Percentiles rank a stretch among this genome's conserved stretches.
Conservation (phyloP, 2,329 filamentous ascomycete genomes). For the Macrophomina phaseolina region DNA sequence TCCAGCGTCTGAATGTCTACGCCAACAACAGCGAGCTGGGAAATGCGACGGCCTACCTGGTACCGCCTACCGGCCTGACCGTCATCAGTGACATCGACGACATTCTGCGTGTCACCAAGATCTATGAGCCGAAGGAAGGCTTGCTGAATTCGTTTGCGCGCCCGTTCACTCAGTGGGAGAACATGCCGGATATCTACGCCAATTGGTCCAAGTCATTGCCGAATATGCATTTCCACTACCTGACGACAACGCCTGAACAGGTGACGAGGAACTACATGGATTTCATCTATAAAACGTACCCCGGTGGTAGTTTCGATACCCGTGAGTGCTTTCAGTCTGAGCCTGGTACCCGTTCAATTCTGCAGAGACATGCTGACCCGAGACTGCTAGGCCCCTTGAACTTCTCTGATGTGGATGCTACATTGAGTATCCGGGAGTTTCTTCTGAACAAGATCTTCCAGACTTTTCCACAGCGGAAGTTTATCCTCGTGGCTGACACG, state of each 20-base stretch:
- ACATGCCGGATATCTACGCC: slow-evolving; percentile 80
- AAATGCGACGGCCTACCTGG: slow-evolving; percentile 78
- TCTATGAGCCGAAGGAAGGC: slow-evolving; percentile 76
- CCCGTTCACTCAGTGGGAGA: slow-evolving; percentile 73
- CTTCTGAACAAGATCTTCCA: slow-evolving; percentile 74
- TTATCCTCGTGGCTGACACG: slow-evolving; percentile 77
- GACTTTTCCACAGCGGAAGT: slow-evolving; percentile 76
- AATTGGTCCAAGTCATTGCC: slow-evolving; percentile 73
- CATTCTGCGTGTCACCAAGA: slow-evolving; percentile 80
- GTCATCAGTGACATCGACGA: slow-evolving; percentile 81
- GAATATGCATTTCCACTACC: slow-evolving; percentile 79
- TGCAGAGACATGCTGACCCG: not conserved
- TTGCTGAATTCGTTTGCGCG: slow-evolving; percentile 78
- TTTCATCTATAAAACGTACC: slow-evolving; percentile 78
- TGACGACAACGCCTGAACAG: slow-evolving; percentile 80
- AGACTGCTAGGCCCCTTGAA: slow-evolving; percentile 63
- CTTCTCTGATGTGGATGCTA: slow-evolving; percentile 76
- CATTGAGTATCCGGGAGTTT: slow-evolving; percentile 71
- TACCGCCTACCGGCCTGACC: slow-evolving; percentile 72
- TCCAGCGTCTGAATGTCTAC: slow-evolving; percentile 73
- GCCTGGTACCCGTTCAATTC: no score
- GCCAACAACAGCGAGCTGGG: slow-evolving; percentile 68
- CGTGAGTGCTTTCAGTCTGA: slow-evolving; percentile 42
- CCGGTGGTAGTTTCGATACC: slow-evolving; percentile 77
- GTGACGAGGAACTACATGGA: slow-evolving; percentile 79